These are phyloP conservation scores for Hypoxylon lenormandii DNA, from an alignment of 495 filamentous ascomycete genomes.

Conservation along the genomic window DNA sequence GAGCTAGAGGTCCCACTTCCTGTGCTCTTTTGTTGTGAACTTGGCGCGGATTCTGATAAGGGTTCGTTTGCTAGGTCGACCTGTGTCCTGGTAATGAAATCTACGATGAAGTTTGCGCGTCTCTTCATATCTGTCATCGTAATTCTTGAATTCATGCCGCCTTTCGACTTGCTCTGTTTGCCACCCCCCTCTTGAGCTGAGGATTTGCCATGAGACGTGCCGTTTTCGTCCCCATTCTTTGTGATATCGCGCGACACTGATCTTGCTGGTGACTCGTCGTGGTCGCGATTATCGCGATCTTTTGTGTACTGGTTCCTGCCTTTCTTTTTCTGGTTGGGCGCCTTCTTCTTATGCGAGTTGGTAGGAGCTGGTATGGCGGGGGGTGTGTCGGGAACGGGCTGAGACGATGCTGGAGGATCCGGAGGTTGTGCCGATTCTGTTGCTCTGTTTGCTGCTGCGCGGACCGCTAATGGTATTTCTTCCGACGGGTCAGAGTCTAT, in stretches of 20 bases:
- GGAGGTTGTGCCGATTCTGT: slow-evolving; percentile 51
- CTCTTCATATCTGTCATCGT: slow-evolving; percentile 93
- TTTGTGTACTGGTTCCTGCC: slow-evolving; percentile 89
- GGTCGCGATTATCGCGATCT: slow-evolving; percentile 72
- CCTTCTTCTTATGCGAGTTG: slow-evolving; percentile 72
- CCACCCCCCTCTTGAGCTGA: slow-evolving; percentile 41
- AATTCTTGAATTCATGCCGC: slow-evolving; percentile 70
- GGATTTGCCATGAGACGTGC: slow-evolving; percentile 45
- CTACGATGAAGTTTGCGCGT: slow-evolving; percentile 82
- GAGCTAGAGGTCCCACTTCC: slow-evolving; percentile 20
- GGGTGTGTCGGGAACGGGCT: slow-evolving; percentile 67
- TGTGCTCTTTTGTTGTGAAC: slow-evolving; percentile 28
- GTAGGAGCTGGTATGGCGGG: slow-evolving; percentile 59
- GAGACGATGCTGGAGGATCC: slow-evolving; percentile 56
- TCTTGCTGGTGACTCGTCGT: slow-evolving; percentile 73
- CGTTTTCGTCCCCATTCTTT: slow-evolving; percentile 55
- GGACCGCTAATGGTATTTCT: slow-evolving; percentile 64
- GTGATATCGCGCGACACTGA: slow-evolving; percentile 74
- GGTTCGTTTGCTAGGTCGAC: slow-evolving; percentile 78
- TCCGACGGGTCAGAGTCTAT: slow-evolving; percentile 72
- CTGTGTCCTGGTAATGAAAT: slow-evolving; percentile 90
- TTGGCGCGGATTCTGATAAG: slow-evolving; percentile 37
- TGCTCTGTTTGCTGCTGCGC: slow-evolving; percentile 50
- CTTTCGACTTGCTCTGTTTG: slow-evolving; percentile 56
- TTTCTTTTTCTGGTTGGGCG: slow-evolving; percentile 72